Percentiles rank a stretch among this genome's conserved stretches.
phyloP scores from a whole-genome alignment of 2,329 filamentous ascomycete species.

The Gnomoniopsis smithogilvyi region DNA sequence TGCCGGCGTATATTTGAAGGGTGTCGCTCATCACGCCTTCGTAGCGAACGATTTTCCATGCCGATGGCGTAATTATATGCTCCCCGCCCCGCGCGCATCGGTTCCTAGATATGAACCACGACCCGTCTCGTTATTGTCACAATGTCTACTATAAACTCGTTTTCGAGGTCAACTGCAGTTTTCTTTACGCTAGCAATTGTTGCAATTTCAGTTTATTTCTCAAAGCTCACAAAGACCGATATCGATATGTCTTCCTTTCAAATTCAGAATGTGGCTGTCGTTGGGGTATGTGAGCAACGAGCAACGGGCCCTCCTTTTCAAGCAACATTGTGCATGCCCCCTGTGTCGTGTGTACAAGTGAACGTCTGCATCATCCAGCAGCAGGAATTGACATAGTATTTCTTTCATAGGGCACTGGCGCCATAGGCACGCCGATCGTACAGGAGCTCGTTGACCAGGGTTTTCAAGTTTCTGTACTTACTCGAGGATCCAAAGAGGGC shows the following conservation, averaged over 20 bases:
- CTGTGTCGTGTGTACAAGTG: not conserved
- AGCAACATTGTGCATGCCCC: not conserved
- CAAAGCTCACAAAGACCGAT: not conserved
- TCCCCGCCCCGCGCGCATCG: too few relatives aligned
- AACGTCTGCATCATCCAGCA: not conserved
- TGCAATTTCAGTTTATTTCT: not conserved
- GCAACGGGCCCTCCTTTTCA: not conserved
- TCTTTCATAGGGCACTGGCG: constrained; percentile 28
- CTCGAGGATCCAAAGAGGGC: constrained; percentile 39
- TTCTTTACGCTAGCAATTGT: too few relatives aligned
- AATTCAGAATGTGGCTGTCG: constrained; percentile 32
- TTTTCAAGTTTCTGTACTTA: constrained; percentile 51
- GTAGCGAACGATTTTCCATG: too few relatives aligned
- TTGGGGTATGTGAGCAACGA: constrained; percentile 28
- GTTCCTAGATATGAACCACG: too few relatives aligned
- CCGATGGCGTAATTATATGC: too few relatives aligned
- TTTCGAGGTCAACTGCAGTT: not conserved
- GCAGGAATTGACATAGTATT: not conserved
- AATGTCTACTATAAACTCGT: too few relatives aligned
- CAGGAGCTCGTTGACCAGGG: constrained; percentile 28
- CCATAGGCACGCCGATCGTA: constrained; percentile 29
- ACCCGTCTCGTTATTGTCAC: too few relatives aligned
- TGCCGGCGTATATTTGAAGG: too few relatives aligned
- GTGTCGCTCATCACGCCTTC: too few relatives aligned
- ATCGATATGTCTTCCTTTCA: constrained; percentile 10